Conservation (phyloP, 1,284 basidiomycete genomes). For the Boletus nobilissimus region DNA sequence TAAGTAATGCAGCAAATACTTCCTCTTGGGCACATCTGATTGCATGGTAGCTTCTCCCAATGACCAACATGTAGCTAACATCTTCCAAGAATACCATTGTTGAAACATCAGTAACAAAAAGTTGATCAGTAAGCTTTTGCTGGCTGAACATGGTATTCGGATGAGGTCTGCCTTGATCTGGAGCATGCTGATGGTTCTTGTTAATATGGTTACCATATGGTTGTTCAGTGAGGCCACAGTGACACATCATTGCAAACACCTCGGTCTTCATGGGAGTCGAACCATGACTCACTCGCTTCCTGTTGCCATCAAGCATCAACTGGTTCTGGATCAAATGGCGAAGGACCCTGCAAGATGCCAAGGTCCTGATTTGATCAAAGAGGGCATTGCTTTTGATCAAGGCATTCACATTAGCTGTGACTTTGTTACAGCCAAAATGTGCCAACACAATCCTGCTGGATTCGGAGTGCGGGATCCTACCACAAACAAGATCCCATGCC, state of each 20-base stretch:
- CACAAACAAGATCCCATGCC: background rate
- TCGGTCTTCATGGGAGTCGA: background rate
- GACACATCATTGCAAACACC: background rate
- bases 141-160: no score
- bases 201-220: no score
- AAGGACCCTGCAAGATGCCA: background rate
- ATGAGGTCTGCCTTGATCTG: no score
- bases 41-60: no score
- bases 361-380: background rate
- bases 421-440: background rate
- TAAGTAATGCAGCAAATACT: no score
- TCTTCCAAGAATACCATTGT: no score
- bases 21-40: no score
- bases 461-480: background rate
- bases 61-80: no score
- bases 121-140: no score
- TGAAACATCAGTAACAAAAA: no score
- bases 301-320: background rate
- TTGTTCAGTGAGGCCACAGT: background rate
- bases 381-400: background rate
- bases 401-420: background rate
- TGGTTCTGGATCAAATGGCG: background rate
- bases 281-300: background rate
- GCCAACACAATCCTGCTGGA: background rate
- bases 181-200: no score